Evolutionary conservation across 306 rosid species (phyloP).

Genomic region (Sindora glabra): DNA sequence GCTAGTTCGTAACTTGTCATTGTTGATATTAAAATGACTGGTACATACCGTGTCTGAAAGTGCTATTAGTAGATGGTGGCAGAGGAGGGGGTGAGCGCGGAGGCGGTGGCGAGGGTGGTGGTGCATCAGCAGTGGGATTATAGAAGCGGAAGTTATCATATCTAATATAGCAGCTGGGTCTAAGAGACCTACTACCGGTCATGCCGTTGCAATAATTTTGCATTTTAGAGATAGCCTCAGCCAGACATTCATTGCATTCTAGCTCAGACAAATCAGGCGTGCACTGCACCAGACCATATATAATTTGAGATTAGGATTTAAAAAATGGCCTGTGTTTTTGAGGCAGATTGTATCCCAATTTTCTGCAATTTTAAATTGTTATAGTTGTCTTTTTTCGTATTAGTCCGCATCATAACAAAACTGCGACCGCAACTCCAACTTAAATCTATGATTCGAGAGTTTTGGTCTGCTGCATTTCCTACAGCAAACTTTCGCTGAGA

Average conservation of each 20-base stretch:
- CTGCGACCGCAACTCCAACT: too few species aligned
- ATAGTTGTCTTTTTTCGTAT: too few species aligned
- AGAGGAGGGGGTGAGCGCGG: background rate
- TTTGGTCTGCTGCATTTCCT: background rate
- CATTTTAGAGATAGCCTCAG: background rate
- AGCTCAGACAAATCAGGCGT: slow-evolving; percentile 13
- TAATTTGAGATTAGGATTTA: background rate
- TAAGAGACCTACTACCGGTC: slow-evolving; percentile 1
- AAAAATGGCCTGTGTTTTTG: too few species aligned
- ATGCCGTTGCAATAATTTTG: background rate
- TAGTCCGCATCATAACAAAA: too few species aligned
- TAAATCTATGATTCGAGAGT: too few species aligned
- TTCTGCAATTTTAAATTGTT: too few species aligned
- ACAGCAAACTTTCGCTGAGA: slow-evolving; percentile 15
- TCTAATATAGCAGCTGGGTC: slow-evolving; percentile 22
- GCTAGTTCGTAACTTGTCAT: background rate
- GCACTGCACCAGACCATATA: slow-evolving; percentile 33
- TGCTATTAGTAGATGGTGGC: background rate
- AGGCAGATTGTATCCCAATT: too few species aligned
- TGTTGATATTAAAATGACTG: too few species aligned
- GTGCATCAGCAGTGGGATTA: background rate
- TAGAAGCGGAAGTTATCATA: background rate
- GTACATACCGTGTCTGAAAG: too few species aligned
- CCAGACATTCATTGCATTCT: slow-evolving; percentile 16
- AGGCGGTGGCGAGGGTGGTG: too few species aligned